A percentile compares a stretch with the other conserved stretches of the same genome.
Evolutionary conservation across 2,329 filamentous ascomycete species (phyloP).

Genomic region (Albifimbria verrucaria): DNA sequence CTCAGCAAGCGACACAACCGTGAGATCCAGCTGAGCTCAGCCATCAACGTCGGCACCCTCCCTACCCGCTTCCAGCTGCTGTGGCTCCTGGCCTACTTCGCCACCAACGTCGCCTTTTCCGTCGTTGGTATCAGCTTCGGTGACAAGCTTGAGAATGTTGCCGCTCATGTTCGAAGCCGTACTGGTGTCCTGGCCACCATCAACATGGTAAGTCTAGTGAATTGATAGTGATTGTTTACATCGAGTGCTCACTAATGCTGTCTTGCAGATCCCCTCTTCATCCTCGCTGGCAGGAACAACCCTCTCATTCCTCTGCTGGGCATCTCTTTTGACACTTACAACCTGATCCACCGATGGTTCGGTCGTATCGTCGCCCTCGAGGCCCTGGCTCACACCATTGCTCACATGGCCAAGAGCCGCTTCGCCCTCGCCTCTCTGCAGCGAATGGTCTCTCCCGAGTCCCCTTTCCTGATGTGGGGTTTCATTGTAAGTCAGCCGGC

Average conservation of each 20-base stretch:
- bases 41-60: slow-evolving; percentile 55
- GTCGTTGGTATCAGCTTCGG: slow-evolving; percentile 62
- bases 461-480: slow-evolving; percentile 55
- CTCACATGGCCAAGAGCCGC: slow-evolving; percentile 51
- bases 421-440: slow-evolving; percentile 27
- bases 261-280: slow-evolving; percentile 59
- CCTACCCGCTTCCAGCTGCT: slow-evolving; percentile 59
- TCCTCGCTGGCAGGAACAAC: slow-evolving; percentile 75
- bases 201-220: slow-evolving; percentile 69
- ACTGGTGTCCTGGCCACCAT: slow-evolving; percentile 67
- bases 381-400: slow-evolving; percentile 61
- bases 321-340: slow-evolving; percentile 80
- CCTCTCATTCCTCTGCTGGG: slow-evolving; percentile 68
- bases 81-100: slow-evolving; percentile 51
- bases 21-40: slow-evolving; percentile 57
- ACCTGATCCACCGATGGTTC: slow-evolving; percentile 77
- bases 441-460: slow-evolving; percentile 12
- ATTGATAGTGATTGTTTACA: too few relatives aligned
- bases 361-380: slow-evolving; percentile 73
- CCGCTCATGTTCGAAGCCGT: slow-evolving; percentile 59
- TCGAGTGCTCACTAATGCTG: slow-evolving; percentile 5
- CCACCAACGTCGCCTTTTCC: slow-evolving; percentile 64
- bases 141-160: slow-evolving; percentile 38
- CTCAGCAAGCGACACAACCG: slow-evolving; percentile 62
- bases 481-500: slow-evolving; percentile 53